Percentiles rank a stretch among this genome's conserved stretches.
phyloP scores from a whole-genome alignment of 495 filamentous ascomycete species.

The Hypoxylon rickii region DNA sequence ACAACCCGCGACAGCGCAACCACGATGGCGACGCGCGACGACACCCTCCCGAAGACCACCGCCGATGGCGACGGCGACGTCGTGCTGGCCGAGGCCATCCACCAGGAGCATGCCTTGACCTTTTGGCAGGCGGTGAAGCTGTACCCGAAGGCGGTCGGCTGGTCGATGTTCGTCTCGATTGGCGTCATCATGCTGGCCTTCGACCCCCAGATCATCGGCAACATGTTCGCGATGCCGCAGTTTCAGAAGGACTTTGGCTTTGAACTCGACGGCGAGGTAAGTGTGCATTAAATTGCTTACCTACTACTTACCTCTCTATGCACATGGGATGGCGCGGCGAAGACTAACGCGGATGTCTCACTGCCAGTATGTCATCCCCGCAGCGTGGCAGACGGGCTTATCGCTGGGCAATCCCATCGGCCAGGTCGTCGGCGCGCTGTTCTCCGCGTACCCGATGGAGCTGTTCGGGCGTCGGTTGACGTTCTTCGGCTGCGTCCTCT shows the following conservation, averaged over 20 bases:
- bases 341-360: conserved; percentile 3
- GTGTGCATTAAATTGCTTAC: conserved; percentile 5
- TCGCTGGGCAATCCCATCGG: conserved; percentile 51
- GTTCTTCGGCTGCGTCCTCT: conserved; percentile 45
- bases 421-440: conserved; percentile 51
- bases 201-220: conserved; percentile 50
- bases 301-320: conserved; percentile 16
- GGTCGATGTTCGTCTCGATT: conserved; percentile 50
- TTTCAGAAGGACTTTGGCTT: conserved; percentile 52
- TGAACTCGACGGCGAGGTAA: conserved; percentile 39
- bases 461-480: conserved; percentile 52
- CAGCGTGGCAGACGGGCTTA: conserved; percentile 54
- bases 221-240: conserved; percentile 50
- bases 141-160: conserved; percentile 49
- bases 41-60: conserved; percentile 27
- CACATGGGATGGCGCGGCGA: not conserved
- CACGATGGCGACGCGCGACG: conserved; percentile 18
- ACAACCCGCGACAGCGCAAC: conserved; percentile 8
- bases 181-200: conserved; percentile 53
- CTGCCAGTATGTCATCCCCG: conserved; percentile 44
- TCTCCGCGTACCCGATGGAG: conserved; percentile 53
- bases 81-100: conserved; percentile 40
- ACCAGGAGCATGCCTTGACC: conserved; percentile 39
- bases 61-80: conserved; percentile 20
- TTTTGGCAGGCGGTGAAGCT: conserved; percentile 43